Conservation (phyloP, 805 yeast genomes). For the Peterozyma toletana region DNA sequence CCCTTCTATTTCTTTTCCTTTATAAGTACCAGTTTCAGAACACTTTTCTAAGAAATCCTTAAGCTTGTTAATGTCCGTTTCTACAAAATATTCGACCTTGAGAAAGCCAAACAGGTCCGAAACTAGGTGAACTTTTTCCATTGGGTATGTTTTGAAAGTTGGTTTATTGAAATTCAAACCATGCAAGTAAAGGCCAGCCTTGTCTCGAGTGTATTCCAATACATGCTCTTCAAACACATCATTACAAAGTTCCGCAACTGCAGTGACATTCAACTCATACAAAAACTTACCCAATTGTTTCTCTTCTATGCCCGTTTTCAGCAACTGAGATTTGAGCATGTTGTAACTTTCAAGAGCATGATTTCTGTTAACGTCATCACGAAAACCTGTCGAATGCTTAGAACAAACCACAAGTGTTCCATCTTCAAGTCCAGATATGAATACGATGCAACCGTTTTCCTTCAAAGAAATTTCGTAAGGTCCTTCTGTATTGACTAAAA, state of each 20-base stretch:
- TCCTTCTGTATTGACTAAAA: slow-evolving; percentile 48
- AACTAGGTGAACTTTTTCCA: slow-evolving; percentile 52
- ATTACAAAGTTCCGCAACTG: slow-evolving; percentile 90
- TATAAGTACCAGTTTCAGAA: slow-evolving; percentile 61
- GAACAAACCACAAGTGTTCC: slow-evolving; percentile 84
- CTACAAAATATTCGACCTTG: slow-evolving; percentile 38
- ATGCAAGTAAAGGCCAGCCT: slow-evolving; percentile 82
- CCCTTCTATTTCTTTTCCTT: slow-evolving; percentile 79
- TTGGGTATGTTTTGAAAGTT: slow-evolving; percentile 56
- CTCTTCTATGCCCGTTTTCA: slow-evolving; percentile 26
- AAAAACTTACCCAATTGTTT: slow-evolving; percentile 51
- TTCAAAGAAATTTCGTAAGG: slow-evolving; percentile 80
- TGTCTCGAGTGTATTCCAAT: slow-evolving; percentile 56
- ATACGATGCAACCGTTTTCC: slow-evolving; percentile 90
- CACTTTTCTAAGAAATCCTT: slow-evolving; percentile 46
- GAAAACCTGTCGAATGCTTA: slow-evolving; percentile 78
- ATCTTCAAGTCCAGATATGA: slow-evolving; percentile 68
- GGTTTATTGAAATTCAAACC: slow-evolving; percentile 73
- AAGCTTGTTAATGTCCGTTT: slow-evolving; percentile 32
- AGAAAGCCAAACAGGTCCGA: slow-evolving; percentile 67
- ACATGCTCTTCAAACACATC: slow-evolving; percentile 93
- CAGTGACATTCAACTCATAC: slow-evolving; percentile 53
- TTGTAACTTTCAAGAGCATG: slow-evolving; percentile 73
- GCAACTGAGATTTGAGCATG: slow-evolving; percentile 50
- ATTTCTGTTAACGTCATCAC: slow-evolving; percentile 44